Percentiles rank a stretch among this genome's conserved stretches.
These are phyloP conservation scores for Epithele typhae DNA, from an alignment of 768 basidiomycete genomes.

Conservation along the genomic window DNA sequence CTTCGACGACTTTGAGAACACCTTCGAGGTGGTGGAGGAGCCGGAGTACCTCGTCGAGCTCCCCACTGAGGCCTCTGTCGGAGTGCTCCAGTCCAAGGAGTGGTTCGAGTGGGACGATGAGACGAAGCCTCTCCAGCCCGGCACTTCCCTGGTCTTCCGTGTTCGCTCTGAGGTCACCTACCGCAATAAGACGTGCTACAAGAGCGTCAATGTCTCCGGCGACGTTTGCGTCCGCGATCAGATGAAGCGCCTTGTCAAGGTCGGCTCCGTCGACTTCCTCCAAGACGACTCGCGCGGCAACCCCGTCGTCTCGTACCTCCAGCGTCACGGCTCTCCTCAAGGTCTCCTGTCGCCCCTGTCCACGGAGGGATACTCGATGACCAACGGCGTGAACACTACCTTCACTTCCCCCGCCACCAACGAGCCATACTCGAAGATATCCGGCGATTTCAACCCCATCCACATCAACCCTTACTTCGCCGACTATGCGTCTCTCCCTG, in stretches of 20 bases:
- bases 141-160: constrained; percentile 87
- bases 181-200: constrained; percentile 86
- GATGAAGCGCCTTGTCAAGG: constrained; percentile 83
- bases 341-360: constrained; percentile 75
- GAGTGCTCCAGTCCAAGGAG: constrained; percentile 91
- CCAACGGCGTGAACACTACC: constrained; percentile 51
- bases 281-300: constrained; percentile 89
- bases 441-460: constrained; percentile 98
- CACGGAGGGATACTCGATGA: constrained; percentile 84
- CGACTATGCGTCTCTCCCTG: constrained; percentile 86
- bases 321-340: constrained; percentile 82
- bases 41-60: constrained; percentile 82
- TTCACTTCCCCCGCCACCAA: constrained; percentile 89
- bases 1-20: constrained; percentile 92
- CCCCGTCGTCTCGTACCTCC: constrained; percentile 87
- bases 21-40: constrained; percentile 90
- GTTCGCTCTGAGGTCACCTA: constrained; percentile 82
- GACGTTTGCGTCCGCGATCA: constrained; percentile 86
- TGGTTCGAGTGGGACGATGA: constrained; percentile 98
- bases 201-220: constrained; percentile 76
- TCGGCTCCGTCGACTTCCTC: constrained; percentile 82
- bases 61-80: constrained; percentile 73
- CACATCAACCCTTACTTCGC: constrained; percentile 99
- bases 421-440: constrained; percentile 92
- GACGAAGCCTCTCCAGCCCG: constrained; percentile 67